A percentile compares a stretch with the other conserved stretches of the same genome.
phyloP scores from a whole-genome alignment of 176 grass and related monocot species.

The Secale cereale region DNA sequence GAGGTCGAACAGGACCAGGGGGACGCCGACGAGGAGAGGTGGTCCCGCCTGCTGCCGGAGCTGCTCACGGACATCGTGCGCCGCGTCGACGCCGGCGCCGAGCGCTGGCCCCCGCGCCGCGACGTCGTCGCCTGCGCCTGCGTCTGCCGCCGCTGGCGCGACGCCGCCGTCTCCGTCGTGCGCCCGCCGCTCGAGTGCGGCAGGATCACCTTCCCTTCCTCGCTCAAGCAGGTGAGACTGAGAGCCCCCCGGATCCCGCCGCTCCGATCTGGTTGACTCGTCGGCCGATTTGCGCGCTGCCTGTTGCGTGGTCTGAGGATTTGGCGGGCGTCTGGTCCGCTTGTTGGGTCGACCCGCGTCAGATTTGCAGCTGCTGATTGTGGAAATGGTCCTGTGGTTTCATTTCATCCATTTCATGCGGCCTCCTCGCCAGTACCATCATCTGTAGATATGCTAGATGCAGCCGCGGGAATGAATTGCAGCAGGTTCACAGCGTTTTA shows the following conservation, averaged over 20 bases:
- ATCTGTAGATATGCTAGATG: not conserved
- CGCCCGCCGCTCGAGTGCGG: conserved; percentile 65
- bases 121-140: conserved; percentile 83
- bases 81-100: conserved; percentile 69
- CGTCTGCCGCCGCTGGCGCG: conserved; percentile 74
- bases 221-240: conserved; percentile 90
- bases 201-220: conserved; percentile 88
- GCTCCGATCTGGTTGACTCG: not conserved
- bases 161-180: conserved; percentile 51
- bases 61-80: conserved; percentile 69
- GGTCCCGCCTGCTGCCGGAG: conserved; percentile 74
- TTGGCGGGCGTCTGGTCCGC: not conserved
- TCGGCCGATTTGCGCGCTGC: not conserved
- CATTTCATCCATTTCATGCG: not conserved
- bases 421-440: not conserved
- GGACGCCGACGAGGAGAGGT: conserved; percentile 62
- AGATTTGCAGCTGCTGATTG: conserved; percentile 2
- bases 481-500: not conserved
- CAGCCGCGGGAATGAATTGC: not conserved
- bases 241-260: not conserved
- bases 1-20: not conserved
- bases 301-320: not conserved
- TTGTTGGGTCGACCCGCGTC: not conserved
- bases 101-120: conserved; percentile 74
- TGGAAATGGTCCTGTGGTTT: not conserved